Evolutionary conservation across 2,329 filamentous ascomycete species (phyloP).

Genomic region (Amylocarpus encephaloides): DNA sequence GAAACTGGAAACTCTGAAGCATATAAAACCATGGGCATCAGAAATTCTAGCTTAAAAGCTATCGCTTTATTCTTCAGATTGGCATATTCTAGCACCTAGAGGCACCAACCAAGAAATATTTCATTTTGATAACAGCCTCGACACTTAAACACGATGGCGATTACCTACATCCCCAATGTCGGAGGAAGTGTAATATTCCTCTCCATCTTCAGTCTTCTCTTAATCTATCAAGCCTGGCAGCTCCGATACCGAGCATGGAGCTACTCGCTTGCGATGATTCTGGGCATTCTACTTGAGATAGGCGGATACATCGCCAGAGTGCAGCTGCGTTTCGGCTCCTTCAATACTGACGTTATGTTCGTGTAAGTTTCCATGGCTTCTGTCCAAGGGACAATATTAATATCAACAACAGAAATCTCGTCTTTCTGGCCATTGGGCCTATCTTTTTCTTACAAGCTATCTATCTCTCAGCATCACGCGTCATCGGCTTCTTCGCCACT

Average conservation of each 20-base stretch:
- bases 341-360: slow-evolving; percentile 37
- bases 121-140: background rate
- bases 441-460: slow-evolving; percentile 56
- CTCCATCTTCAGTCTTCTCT: slow-evolving; percentile 44
- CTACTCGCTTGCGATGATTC: slow-evolving; percentile 44
- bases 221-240: slow-evolving; percentile 41
- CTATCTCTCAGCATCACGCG: slow-evolving; percentile 50
- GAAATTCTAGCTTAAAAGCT: no score
- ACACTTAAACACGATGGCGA: slow-evolving; percentile 5
- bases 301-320: slow-evolving; percentile 52
- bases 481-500: slow-evolving; percentile 38
- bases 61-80: no score
- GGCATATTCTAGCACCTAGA: no score
- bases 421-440: slow-evolving; percentile 54
- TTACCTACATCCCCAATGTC: slow-evolving; percentile 43
- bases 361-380: slow-evolving; percentile 35
- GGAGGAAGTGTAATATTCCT: slow-evolving; percentile 46
- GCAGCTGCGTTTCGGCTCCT: slow-evolving; percentile 46
- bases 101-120: no score
- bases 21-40: no score
- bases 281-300: slow-evolving; percentile 48
- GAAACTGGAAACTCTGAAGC: no score
- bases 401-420: slow-evolving; percentile 32
- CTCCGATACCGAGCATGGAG: slow-evolving; percentile 50
- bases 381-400: background rate